Base-by-base conservation (phyloP, 1,284 basidiomycete species). In the Coniophora puteana region DNA sequence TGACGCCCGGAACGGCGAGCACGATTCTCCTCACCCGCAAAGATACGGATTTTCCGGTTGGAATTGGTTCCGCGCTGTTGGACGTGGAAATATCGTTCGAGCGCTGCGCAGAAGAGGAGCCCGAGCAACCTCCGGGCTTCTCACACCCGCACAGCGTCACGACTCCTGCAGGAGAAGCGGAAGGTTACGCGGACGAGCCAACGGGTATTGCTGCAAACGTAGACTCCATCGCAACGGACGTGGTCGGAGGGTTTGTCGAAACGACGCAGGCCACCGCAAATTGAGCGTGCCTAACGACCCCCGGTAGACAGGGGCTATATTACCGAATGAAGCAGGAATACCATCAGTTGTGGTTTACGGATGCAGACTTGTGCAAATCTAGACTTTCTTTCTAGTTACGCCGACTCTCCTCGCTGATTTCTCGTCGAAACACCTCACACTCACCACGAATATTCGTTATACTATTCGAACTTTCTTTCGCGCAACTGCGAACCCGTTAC, bases 11-110 rank as follows among this genome's bases (percentile, higher is more conserved):
- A 33, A 50, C 47, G 8, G 34, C 54, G 10, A 50, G 49, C 5
- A 44, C 25, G 6, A 44, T 80, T 26, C 55, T 59, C 17, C 61
- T 81, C 40, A 71, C 67, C 35, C 68, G 66, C 18, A 78, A 76
- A 48, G 83, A 90, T 38, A 51, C 89, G 16, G 89, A 91, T 58
- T 92, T 91, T 52, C 71, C 87, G 1, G 61, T 89, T 2, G 88
- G 87, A 3, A 62, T 85, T 8, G 88, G 88, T 3, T 69, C 72
- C 28, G 65, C 71, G 16, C 69, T 92, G 18, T 53, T 89, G 13
- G 78, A 87, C 47, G 68, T 89, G 10, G 74, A 76, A 41, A 65
- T 86, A 22, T 65, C 67, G 8, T 65, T 83, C 55, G 67, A 70
- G 45, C 74, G 71, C 39, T 38, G 58, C 38, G 36, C 36, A 11